Evolutionary conservation across 1,284 basidiomycete genomes (phyloP).

Genomic region (Chiua sp.): DNA sequence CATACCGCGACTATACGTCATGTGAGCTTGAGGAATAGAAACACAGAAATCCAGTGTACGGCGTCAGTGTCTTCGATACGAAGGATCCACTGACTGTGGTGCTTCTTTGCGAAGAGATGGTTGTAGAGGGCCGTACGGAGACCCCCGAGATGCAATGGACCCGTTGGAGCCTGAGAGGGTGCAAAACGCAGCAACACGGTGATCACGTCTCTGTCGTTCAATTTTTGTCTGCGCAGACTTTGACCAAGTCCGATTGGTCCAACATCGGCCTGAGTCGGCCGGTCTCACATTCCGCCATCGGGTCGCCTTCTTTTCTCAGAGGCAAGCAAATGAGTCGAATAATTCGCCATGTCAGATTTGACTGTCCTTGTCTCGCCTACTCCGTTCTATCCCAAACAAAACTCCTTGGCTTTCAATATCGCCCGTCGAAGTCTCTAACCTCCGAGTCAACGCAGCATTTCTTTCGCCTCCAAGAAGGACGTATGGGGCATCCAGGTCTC

Average conservation of each 20-base stretch:
- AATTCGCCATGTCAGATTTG: slow-evolving; percentile 34
- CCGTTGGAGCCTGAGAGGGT: slow-evolving; percentile 97
- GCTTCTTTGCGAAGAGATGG: slow-evolving; percentile 82
- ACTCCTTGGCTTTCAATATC: slow-evolving; percentile 34
- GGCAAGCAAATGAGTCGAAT: too few relatives aligned
- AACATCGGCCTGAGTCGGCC: too few relatives aligned
- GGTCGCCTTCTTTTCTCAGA: too few relatives aligned
- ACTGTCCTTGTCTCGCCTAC: slow-evolving; percentile 41
- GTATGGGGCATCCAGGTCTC: slow-evolving; percentile 24
- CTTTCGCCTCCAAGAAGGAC: slow-evolving; percentile 60
- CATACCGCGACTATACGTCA: slow-evolving; percentile 69
- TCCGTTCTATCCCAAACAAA: slow-evolving; percentile 28
- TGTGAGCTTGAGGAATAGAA: slow-evolving; percentile 5
- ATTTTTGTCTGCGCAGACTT: too few relatives aligned
- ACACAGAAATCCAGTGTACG: slow-evolving; percentile 12
- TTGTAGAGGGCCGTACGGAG: slow-evolving; percentile 97
- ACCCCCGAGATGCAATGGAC: slow-evolving; percentile 93
- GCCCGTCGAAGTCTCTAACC: slow-evolving; percentile 30
- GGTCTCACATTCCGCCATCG: too few relatives aligned
- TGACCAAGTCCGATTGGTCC: too few relatives aligned
- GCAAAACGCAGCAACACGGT: slow-evolving; percentile 84
- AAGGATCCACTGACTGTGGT: slow-evolving; percentile 88
- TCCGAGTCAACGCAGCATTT: slow-evolving; percentile 36
- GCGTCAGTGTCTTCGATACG: slow-evolving; percentile 95
- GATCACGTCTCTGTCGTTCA: slow-evolving; percentile 4